Base-by-base conservation (phyloP, 352 stramenopile species). In the Elongisporangium prolatum region DNA sequence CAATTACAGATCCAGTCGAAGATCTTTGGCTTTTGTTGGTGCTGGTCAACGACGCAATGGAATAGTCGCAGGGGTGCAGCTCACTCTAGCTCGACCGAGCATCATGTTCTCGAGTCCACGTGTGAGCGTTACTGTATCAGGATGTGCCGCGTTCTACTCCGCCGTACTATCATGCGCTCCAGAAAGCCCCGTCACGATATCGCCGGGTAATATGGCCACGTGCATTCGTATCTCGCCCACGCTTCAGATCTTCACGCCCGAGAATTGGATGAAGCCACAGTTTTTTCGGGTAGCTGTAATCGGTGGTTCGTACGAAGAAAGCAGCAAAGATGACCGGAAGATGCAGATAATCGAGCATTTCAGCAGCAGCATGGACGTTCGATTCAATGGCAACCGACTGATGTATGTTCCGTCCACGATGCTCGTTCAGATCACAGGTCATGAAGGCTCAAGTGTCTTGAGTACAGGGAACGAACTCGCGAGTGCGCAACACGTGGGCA, bases 121-220 rank as follows among this genome's bases (percentile, higher is more conserved):
- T 21, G 61, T 89, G 17, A 54, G 57, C 24, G 70, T 87, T 48
- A 84, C 62, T 0, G 69, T 86, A 7, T 69, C 71, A 9, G 75
- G 77, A 13, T 62, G 65, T 28, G 66, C 67, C 13, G 76, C 76
- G 6, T 87, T 87, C 51, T 89, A 89, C 61, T 78, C 77, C 10
- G 79, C 72, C 1, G 56, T 55, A 28, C 60, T 89, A 20, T 72
- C 73, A 22, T 77, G 67, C 10, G 63, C 56, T n/a, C 76, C 76
- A 7, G 60, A 79, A 22, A 64, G 74, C 48, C 10, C 60, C 0
- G 79, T 89, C 25, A 86, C 79, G 4, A 53, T 89, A 25, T 68
- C 67, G 1, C 77, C 71, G 0, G 70, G 68, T 2, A 84, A 79
- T 62, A 22, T 84, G 5, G 71, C 79, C 5, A 71, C 73, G n/a